Evolutionary conservation across 768 basidiomycete genomes (phyloP), one percentile per base, ranked within the genome.

Genomic region (Russula lepida): DNA sequence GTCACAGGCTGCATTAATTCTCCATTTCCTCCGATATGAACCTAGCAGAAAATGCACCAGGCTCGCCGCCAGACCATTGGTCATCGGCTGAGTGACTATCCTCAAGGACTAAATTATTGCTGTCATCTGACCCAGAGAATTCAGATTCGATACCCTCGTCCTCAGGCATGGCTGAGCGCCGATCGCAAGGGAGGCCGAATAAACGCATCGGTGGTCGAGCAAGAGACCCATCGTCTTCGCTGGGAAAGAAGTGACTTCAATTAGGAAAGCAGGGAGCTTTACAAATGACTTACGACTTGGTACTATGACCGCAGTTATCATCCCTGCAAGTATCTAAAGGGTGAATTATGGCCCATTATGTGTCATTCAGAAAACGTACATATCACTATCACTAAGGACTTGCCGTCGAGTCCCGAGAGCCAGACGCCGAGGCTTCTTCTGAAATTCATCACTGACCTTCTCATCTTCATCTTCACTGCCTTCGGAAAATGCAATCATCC

Each of bases 321-420:
- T 62, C 46, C 44, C 56, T 62, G 46, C 12, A 33, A 4, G 25
- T 2, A 46, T 53, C 17, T 61, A 6, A 32, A 27, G 11, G 17
- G 49, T 25, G 32, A 52, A 43, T n/a, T 39, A 4, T n/a, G 19
- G 35, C 49, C 32, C 6, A 37, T 37, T 17, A 17, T 8, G 9
- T 7, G 19, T 32, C 13, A 46, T 51, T 35, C 50, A 35, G 37
- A 44, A n/a, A 25, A 57, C 60, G 21, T 28, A 62, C 56, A 15
- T n/a, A n/a, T 62, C 60, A 17, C 21, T 48, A 28, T 54, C 61
- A 58, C 61, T 62, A 1, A 53, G 21, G 15, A 62, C 52, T 33
- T 54, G 61, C 8, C 37, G 44, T 15, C 56, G 61, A 52, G 44
- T 17, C 21, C 52, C 15, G 27, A 41, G n/a, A 33, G 44, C 21